Percentiles rank a stretch among this genome's conserved stretches.
Evolutionary conservation across 1,284 basidiomycete species (phyloP).

Genomic region (Bondarzewia mesenterica): DNA sequence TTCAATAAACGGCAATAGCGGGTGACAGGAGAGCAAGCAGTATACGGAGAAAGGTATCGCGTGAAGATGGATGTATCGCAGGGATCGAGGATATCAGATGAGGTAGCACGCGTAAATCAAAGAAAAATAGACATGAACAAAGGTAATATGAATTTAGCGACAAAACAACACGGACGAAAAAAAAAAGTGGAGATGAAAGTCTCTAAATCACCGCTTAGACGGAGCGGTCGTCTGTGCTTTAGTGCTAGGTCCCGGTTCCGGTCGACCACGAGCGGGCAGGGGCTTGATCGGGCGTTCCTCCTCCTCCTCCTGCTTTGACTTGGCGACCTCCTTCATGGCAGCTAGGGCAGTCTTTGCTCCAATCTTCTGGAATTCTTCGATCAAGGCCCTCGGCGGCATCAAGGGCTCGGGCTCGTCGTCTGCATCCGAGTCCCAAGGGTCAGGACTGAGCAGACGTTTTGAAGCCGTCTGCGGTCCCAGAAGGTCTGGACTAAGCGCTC

Average conservation of each 20-base stretch:
- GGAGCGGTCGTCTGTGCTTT: no score
- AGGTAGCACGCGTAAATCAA: neutral
- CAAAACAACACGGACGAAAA: no score
- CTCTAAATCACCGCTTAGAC: neutral
- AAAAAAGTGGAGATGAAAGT: no score
- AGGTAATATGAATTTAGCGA: slow-evolving; percentile 1
- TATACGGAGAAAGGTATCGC: no score
- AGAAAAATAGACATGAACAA: slow-evolving; percentile 5
- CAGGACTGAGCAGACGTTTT: neutral
- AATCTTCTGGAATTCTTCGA: slow-evolving; percentile 1
- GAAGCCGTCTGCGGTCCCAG: slow-evolving; percentile 5
- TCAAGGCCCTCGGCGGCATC: neutral
- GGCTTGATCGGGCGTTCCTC: neutral
- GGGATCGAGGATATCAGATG: neutral
- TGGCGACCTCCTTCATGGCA: neutral
- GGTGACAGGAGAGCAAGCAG: neutral
- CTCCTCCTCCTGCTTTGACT: no score
- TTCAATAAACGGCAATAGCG: no score
- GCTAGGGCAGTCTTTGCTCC: neutral
- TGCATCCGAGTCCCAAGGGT: slow-evolving; percentile 4
- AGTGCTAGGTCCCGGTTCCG: no score
- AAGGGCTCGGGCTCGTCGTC: neutral
- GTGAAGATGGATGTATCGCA: neutral
- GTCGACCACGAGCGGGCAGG: neutral
- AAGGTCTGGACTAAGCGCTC: slow-evolving; percentile 11